These are phyloP conservation scores for Malassezia caprae DNA, from an alignment of 1,284 basidiomycete species.

Conservation along the genomic window DNA sequence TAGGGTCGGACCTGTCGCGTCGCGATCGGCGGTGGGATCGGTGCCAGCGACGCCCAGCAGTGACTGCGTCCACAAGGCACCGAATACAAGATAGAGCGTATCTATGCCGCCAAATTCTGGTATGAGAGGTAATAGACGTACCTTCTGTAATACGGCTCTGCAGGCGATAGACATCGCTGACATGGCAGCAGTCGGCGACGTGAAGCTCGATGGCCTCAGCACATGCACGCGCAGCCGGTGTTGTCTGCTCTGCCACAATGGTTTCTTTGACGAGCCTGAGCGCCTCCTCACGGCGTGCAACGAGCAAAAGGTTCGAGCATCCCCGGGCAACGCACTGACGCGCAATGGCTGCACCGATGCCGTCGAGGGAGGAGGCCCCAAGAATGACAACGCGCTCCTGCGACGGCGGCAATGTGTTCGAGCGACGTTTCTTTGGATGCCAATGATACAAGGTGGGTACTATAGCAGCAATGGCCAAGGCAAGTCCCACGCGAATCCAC, in stretches of 20 bases:
- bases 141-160: slow-evolving; percentile 51
- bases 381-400: slow-evolving; percentile 22
- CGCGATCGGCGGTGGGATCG: slow-evolving; percentile 36
- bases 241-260: slow-evolving; percentile 31
- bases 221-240: background rate
- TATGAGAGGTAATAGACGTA: background rate
- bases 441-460: background rate
- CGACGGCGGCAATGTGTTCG: slow-evolving; percentile 6
- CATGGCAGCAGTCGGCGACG: slow-evolving; percentile 59
- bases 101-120: slow-evolving; percentile 63
- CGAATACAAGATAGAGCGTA: slow-evolving; percentile 69
- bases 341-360: slow-evolving; percentile 14
- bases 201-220: slow-evolving; percentile 18
- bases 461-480: background rate
- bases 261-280: slow-evolving; percentile 53
- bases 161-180: slow-evolving; percentile 60
- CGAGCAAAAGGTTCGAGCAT: slow-evolving; percentile 4
- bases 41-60: slow-evolving; percentile 63
- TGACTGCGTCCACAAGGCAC: slow-evolving; percentile 68
- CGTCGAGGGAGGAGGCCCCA: slow-evolving; percentile 13
- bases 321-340: slow-evolving; percentile 5
- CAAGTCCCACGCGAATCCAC: background rate
- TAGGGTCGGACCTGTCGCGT: slow-evolving; percentile 17
- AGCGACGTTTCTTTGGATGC: background rate
- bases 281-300: slow-evolving; percentile 10